phyloP scores from a whole-genome alignment of 2,329 filamentous ascomycete species.

The Colletotrichum orchidophilum region DNA sequence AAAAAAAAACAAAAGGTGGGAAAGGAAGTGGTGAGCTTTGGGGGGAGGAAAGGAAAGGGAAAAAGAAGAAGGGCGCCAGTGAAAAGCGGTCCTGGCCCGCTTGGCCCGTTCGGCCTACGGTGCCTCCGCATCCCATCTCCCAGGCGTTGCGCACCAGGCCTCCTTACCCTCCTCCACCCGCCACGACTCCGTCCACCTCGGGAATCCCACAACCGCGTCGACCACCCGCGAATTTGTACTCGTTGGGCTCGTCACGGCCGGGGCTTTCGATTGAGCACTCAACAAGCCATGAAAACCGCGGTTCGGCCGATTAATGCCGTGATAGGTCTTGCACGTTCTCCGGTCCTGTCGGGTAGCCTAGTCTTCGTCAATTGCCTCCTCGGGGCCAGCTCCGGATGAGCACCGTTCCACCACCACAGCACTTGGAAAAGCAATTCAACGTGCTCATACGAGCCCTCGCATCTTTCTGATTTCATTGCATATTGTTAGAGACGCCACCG shows the following conservation, averaged over 20 bases:
- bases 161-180: constrained; percentile 42
- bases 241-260: constrained; percentile 61
- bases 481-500: constrained; percentile 8
- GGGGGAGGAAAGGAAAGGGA: constrained; percentile 43
- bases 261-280: constrained; percentile 51
- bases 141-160: constrained; percentile 32
- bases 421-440: neutral
- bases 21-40: constrained; percentile 38
- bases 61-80: constrained; percentile 36
- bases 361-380: constrained; percentile 30
- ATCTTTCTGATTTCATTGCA: too few species aligned
- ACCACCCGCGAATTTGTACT: constrained; percentile 71
- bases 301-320: neutral
- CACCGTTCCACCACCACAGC: constrained; percentile 17
- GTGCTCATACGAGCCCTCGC: neutral
- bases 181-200: constrained; percentile 43
- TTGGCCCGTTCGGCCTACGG: constrained; percentile 34
- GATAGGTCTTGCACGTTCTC: constrained; percentile 2
- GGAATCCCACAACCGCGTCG: constrained; percentile 44
- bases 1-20: constrained; percentile 41
- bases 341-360: constrained; percentile 25
- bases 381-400: constrained; percentile 14
- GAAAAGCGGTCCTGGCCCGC: constrained; percentile 34
- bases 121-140: constrained; percentile 34
- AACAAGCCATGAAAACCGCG: constrained; percentile 33